Conservation (phyloP, 1,139 yeast species). For the Cylindricascospora bacillispora region DNA sequence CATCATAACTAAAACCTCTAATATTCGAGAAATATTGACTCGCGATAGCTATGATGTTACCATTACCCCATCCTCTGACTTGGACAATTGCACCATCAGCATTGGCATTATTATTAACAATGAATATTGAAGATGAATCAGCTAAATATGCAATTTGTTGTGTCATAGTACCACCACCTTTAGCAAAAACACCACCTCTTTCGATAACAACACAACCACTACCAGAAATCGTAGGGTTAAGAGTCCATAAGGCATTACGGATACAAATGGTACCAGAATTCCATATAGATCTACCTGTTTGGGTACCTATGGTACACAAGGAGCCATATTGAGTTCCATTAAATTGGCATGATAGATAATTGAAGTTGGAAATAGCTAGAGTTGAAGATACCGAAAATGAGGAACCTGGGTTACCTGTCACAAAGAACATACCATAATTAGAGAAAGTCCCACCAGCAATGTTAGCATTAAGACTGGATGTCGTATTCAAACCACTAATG, state of each 20-base stretch:
- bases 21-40: no score
- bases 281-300: no score
- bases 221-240: not conserved
- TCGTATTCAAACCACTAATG: not conserved
- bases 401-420: not conserved
- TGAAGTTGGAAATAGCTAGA: not conserved
- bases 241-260: not conserved
- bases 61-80: not conserved
- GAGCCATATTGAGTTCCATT: not conserved
- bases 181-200: not conserved
- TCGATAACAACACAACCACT: not conserved
- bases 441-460: not conserved
- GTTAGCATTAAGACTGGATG: not conserved
- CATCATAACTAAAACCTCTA: no score
- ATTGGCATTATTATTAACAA: not conserved
- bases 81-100: not conserved
- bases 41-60: not conserved
- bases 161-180: no score
- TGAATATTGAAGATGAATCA: not conserved
- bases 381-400: not conserved
- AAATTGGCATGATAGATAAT: not conserved
- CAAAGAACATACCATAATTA: not conserved
- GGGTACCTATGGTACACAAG: not conserved
- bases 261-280: not conserved
- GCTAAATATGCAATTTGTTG: not conserved